Conservation (phyloP, 768 basidiomycete genomes). For the Tylopilus felleus region DNA sequence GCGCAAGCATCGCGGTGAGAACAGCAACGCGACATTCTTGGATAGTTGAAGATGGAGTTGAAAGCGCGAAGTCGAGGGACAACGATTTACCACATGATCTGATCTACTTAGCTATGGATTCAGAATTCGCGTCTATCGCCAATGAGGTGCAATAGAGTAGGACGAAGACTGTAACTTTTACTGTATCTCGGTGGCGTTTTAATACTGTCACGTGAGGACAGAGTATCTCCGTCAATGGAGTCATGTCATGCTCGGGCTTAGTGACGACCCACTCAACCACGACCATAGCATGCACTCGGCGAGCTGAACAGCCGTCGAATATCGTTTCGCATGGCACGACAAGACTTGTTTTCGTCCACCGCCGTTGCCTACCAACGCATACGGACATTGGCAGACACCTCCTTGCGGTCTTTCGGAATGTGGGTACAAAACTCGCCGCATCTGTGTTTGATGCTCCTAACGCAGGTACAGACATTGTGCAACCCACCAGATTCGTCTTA, state of each 20-base stretch:
- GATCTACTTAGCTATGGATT: conserved; percentile 13
- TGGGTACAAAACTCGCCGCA: conserved; percentile 42
- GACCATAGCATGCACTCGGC: conserved; percentile 14
- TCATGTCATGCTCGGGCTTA: neutral
- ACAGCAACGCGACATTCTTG: neutral
- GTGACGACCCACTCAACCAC: neutral
- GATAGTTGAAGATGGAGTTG: neutral
- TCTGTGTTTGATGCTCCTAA: neutral
- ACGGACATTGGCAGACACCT: conserved; percentile 41
- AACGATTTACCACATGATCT: conserved; percentile 19
- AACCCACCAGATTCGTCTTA: conserved; percentile 85
- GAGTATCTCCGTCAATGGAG: neutral
- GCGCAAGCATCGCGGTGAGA: conserved; percentile 36
- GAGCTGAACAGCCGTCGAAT: conserved; percentile 11
- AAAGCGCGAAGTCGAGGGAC: neutral
- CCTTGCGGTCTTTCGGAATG: conserved; percentile 78
- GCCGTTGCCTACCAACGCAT: conserved; percentile 31
- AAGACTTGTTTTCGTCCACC: conserved; percentile 16
- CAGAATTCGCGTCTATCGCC: neutral
- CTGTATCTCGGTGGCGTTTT: neutral
- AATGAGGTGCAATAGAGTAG: neutral
- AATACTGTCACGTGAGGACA: conserved; percentile 17
- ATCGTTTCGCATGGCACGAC: conserved; percentile 25
- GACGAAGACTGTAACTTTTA: neutral
- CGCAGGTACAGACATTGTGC: conserved; percentile 68